Percentiles rank a stretch among this genome's conserved stretches.
Conservation (phyloP, 1,284 basidiomycete species). For the Phylloboletellus chloephorus region DNA sequence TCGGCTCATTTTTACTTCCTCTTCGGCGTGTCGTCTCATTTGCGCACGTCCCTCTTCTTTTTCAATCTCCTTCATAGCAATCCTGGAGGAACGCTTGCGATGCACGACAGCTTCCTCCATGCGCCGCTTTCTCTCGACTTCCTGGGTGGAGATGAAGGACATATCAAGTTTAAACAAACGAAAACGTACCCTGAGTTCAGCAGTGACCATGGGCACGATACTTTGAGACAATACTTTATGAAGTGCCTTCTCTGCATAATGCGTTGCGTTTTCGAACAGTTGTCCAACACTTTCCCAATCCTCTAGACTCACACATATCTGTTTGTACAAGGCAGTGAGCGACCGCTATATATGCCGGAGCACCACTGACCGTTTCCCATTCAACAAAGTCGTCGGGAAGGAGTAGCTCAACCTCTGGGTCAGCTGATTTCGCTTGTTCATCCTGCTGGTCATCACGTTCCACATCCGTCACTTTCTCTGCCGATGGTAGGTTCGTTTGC, state of each 20-base stretch:
- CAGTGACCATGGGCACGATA: slow-evolving; percentile 62
- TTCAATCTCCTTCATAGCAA: slow-evolving; percentile 69
- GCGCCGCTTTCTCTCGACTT: slow-evolving; percentile 53
- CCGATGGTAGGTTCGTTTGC: slow-evolving; percentile 1
- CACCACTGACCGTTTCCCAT: slow-evolving; percentile 72
- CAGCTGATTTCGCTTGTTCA: neutral
- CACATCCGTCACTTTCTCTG: neutral
- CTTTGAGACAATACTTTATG: slow-evolving; percentile 61
- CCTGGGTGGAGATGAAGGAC: slow-evolving; percentile 38
- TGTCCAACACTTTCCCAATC: slow-evolving; percentile 77
- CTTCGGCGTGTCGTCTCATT: slow-evolving; percentile 53
- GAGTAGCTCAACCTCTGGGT: slow-evolving; percentile 8
- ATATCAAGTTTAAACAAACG: slow-evolving; percentile 1
- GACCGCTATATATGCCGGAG: neutral
- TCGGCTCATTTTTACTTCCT: slow-evolving; percentile 59
- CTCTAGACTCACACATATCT: slow-evolving; percentile 75
- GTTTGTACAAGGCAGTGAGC: slow-evolving; percentile 6
- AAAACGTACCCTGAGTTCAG: slow-evolving; percentile 43
- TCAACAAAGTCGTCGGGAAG: slow-evolving; percentile 59
- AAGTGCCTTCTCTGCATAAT: slow-evolving; percentile 76
- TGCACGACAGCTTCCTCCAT: slow-evolving; percentile 67
- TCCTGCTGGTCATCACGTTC: slow-evolving; percentile 7
- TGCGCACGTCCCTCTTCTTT: slow-evolving; percentile 60
- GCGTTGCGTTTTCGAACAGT: slow-evolving; percentile 67
- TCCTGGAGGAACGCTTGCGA: slow-evolving; percentile 79